Base-by-base conservation (phyloP, 768 basidiomycete species). In the Daedaleopsis sinensis region DNA sequence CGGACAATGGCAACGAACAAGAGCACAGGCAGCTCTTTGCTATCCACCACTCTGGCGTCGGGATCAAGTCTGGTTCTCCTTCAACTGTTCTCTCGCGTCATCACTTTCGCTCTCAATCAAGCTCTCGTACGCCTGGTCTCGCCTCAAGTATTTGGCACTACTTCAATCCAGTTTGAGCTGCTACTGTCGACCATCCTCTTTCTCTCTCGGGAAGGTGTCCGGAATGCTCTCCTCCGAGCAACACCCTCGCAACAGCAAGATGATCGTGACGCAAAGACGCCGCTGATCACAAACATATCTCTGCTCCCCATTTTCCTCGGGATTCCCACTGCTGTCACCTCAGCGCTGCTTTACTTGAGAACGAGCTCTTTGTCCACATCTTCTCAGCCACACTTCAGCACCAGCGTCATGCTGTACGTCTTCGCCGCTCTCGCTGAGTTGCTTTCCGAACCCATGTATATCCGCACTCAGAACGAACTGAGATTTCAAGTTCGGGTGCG, bases 161-260 rank as follows among this genome's bases (percentile, higher is more conserved):
- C 93, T 16, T 86, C 94, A 0, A 91, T 99, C 63, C 96, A 97
- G 68, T 94, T 98, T 74, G 97, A 98, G 72, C 84, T 98, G 27
- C 71, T 98, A 24, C 82, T 92, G 49, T 92, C 89, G 66, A 94
- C 94, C 12, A 91, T 96, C 68, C 80, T 98, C 47, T 98, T 98
- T 73, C 80, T 98, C 9, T 89, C 90, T 37, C 82, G 97, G n/a
- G 97, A 99, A 73, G 96, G 96, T 18, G 83, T 98, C 9, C 82
- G 97, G 43, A 93, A 90, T 71, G 87, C 92, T 7, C 81, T 97
- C 5, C 79, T 97, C 16, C 84, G 95, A n/a, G 80, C 79, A 37
- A 71, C 73, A 62, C 64, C 58, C 38, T 58, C 58, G 18, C 54
- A 52, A 16, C 32, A 58, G 12, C 48, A 53, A 18, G 38, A 49